Percentiles rank a stretch among this genome's conserved stretches.
Conservation (phyloP, 1,284 basidiomycete genomes). For the Erythrobasidium hasegawianum region DNA sequence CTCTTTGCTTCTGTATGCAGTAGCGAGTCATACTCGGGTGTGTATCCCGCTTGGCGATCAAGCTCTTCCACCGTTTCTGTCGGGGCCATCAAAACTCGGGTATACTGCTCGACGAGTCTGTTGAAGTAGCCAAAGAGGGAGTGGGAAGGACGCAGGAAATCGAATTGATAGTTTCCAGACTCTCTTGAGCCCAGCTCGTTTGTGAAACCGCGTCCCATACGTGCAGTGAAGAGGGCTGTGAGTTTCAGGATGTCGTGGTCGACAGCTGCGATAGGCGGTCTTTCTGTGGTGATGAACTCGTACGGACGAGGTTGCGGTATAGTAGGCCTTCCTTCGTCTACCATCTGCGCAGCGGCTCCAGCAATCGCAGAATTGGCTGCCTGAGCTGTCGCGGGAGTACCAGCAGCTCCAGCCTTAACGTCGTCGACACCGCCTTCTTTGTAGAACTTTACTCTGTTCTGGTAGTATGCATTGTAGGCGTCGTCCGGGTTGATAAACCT, state of each 20-base stretch:
- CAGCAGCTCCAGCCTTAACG: slow-evolving; percentile 17
- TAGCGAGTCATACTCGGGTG: slow-evolving; percentile 54
- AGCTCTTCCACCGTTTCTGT: slow-evolving; percentile 69
- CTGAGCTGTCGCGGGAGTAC: slow-evolving; percentile 26
- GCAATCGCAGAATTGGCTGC: slow-evolving; percentile 21
- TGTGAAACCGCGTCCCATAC: slow-evolving; percentile 82
- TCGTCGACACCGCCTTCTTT: slow-evolving; percentile 59
- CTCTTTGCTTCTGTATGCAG: slow-evolving; percentile 51
- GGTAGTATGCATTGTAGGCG: slow-evolving; percentile 96
- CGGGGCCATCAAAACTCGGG: slow-evolving; percentile 79
- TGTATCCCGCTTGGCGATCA: slow-evolving; percentile 44
- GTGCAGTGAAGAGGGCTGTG: slow-evolving; percentile 92
- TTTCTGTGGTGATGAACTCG: slow-evolving; percentile 74
- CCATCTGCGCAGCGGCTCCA: slow-evolving; percentile 43
- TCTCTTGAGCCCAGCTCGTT: slow-evolving; percentile 79
- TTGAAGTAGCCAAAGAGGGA: slow-evolving; percentile 97
- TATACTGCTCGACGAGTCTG: slow-evolving; percentile 92
- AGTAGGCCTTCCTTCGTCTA: slow-evolving; percentile 53
- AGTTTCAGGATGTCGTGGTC: slow-evolving; percentile 65
- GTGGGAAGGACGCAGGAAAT: slow-evolving; percentile 91
- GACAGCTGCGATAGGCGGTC: slow-evolving; percentile 82
- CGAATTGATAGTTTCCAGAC: slow-evolving; percentile 94
- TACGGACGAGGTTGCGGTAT: slow-evolving; percentile 67
- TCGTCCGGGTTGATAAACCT: slow-evolving; percentile 87
- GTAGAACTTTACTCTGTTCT: slow-evolving; percentile 75